phyloP scores from a whole-genome alignment of 2,329 filamentous ascomycete genomes.

The Parasarocladium wereldwijsianum region DNA sequence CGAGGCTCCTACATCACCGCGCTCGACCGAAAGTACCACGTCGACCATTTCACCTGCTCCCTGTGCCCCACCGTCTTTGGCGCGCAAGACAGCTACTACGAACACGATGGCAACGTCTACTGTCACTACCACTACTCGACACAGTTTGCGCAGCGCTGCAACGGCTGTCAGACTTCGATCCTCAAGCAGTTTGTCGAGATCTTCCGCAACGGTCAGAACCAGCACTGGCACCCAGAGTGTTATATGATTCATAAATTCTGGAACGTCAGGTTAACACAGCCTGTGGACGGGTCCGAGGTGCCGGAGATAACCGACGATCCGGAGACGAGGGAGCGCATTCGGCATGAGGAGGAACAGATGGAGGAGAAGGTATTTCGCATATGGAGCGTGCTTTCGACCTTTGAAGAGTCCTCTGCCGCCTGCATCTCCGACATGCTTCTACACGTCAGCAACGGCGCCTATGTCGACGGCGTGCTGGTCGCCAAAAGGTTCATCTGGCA shows the following conservation, averaged over 20 bases:
- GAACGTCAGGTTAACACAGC: constrained; percentile 76
- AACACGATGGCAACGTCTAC: constrained; percentile 91
- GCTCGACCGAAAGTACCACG: constrained; percentile 94
- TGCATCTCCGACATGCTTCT: constrained; percentile 99
- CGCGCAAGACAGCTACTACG: constrained; percentile 96
- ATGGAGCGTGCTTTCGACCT: constrained; percentile 93
- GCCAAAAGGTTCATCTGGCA: constrained; percentile 95
- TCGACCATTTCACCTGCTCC: constrained; percentile 97
- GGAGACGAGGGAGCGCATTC: constrained; percentile 59
- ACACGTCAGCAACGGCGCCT: constrained; percentile 94
- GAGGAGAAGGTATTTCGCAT: constrained; percentile 97
- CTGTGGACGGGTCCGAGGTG: constrained; percentile 32
- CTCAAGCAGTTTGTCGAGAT: constrained; percentile 99
- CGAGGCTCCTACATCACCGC: constrained; percentile 97
- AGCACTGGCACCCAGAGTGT: constrained; percentile 98
- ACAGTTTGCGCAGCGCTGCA: constrained; percentile 88
- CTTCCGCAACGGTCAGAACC: constrained; percentile 92
- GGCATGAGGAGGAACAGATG: constrained; percentile 80
- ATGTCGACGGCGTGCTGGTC: constrained; percentile 86
- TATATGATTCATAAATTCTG: constrained; percentile 99
- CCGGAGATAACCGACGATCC: constrained; percentile 29
- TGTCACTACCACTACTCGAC: constrained; percentile 99
- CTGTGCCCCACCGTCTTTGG: constrained; percentile 96
- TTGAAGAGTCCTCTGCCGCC: constrained; percentile 92
- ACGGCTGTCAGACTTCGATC: constrained; percentile 92